Percentiles rank a stretch among this genome's conserved stretches.
Evolutionary conservation across 495 filamentous ascomycete genomes (phyloP).

Genomic region (Letharia lupina): DNA sequence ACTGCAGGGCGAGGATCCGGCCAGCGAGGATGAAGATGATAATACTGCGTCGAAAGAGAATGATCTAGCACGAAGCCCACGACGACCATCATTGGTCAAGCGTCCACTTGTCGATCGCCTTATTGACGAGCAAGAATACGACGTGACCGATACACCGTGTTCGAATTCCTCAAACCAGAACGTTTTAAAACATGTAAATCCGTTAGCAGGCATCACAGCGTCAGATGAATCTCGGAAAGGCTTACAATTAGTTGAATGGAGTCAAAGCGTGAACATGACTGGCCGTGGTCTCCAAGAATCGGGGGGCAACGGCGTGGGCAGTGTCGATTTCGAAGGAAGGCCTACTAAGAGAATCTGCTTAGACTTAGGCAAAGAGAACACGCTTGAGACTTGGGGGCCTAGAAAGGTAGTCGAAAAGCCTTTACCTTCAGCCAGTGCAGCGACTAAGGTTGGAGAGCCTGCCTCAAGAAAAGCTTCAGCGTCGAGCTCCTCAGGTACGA

Average conservation of each 20-base stretch:
- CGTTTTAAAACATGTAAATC: conserved; percentile 31
- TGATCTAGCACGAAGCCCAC: conserved; percentile 33
- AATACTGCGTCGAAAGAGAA: conserved; percentile 41
- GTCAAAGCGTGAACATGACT: conserved; percentile 25
- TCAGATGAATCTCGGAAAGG: conserved; percentile 27
- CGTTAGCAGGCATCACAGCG: conserved; percentile 20
- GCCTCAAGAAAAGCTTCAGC: background rate
- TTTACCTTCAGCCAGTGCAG: background rate
- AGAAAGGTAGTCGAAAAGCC: background rate
- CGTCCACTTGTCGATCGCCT: conserved; percentile 35
- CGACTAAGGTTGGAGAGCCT: background rate
- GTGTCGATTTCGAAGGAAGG: conserved; percentile 19
- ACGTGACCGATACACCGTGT: conserved; percentile 16
- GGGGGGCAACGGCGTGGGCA: conserved; percentile 13
- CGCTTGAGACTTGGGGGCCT: background rate
- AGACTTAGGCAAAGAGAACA: conserved; percentile 31
- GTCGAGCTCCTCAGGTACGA: conserved; percentile 20
- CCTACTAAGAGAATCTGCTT: conserved; percentile 24
- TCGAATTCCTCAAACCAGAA: conserved; percentile 37
- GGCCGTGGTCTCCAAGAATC: conserved; percentile 16
- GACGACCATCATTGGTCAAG: conserved; percentile 35
- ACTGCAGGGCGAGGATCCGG: background rate
- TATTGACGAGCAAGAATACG: conserved; percentile 15
- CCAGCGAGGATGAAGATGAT: conserved; percentile 28
- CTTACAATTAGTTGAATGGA: conserved; percentile 29